Percentiles rank a stretch among this genome's conserved stretches.
phyloP scores from a whole-genome alignment of 768 basidiomycete species.

The Lactarius hengduanensis region DNA sequence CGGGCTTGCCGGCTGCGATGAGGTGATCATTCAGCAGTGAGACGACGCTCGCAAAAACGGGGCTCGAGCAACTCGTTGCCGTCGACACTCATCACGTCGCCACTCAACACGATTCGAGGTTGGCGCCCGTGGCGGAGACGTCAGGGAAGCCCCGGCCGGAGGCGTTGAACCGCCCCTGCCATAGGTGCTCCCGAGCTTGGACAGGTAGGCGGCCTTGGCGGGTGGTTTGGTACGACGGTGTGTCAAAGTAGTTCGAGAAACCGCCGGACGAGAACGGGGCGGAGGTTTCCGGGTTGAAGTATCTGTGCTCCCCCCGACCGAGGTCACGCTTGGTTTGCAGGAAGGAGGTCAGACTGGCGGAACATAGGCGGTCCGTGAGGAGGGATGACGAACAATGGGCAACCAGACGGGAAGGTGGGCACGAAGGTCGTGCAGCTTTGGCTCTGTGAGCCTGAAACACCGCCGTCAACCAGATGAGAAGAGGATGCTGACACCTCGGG shows the following conservation, averaged over 20 bases:
- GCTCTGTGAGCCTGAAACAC: conserved; percentile 25
- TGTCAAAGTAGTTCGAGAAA: conserved; percentile 38
- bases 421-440: conserved; percentile 22
- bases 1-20: conserved; percentile 31
- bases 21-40: conserved; percentile 39
- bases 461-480: conserved; percentile 31
- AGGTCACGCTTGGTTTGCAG: conserved; percentile 34
- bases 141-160: conserved; percentile 50
- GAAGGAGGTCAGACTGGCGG: neutral
- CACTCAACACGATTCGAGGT: conserved; percentile 33
- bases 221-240: conserved; percentile 40
- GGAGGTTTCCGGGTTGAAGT: conserved; percentile 34
- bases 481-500: conserved; percentile 26
- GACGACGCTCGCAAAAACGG: conserved; percentile 38
- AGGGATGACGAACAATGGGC: conserved; percentile 28
- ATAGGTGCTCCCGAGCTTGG: conserved; percentile 33
- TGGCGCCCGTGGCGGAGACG: conserved; percentile 41
- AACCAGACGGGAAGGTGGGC: conserved; percentile 31
- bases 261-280: conserved; percentile 40
- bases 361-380: neutral
- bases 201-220: conserved; percentile 41
- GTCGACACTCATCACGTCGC: conserved; percentile 27
- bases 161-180: conserved; percentile 35
- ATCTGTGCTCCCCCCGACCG: conserved; percentile 39
- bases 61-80: conserved; percentile 39